These are phyloP conservation scores for Fusarium sp. DNA, from an alignment of 2,329 filamentous ascomycete species.

Conservation along the genomic window DNA sequence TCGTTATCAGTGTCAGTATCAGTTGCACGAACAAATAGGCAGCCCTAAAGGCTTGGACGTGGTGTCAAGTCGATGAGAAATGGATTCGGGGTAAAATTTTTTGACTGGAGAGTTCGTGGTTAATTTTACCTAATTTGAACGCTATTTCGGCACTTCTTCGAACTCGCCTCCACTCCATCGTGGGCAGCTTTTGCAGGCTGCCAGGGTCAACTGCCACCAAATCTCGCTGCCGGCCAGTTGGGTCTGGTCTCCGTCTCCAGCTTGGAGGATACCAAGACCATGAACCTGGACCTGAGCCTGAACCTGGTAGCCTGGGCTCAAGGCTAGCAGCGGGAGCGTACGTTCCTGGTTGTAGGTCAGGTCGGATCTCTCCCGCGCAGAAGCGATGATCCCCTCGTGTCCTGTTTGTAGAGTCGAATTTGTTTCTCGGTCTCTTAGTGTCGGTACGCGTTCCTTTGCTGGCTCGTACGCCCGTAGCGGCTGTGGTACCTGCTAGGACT, in stretches of 20 bases:
- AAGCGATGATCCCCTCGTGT: slow-evolving; percentile 16
- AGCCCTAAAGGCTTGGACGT: slow-evolving; percentile 27
- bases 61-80: slow-evolving; percentile 50
- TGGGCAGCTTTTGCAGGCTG: slow-evolving; percentile 25
- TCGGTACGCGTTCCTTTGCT: slow-evolving; percentile 18
- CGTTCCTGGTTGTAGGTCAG: slow-evolving; percentile 26
- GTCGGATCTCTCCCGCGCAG: slow-evolving; percentile 21
- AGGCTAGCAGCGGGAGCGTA: slow-evolving; percentile 30
- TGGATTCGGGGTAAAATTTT: slow-evolving; percentile 51
- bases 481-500: not conserved
- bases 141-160: slow-evolving; percentile 47
- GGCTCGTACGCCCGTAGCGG: slow-evolving; percentile 5
- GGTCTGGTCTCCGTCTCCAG: slow-evolving; percentile 8
- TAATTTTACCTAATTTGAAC: slow-evolving; percentile 55
- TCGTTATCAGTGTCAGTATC: slow-evolving; percentile 38
- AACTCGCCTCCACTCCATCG: slow-evolving; percentile 44
- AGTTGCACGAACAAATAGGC: slow-evolving; percentile 44
- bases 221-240: slow-evolving; percentile 23
- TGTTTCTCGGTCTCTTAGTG: slow-evolving; percentile 5
- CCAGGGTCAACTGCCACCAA: slow-evolving; percentile 27
- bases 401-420: slow-evolving; percentile 22
- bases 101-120: slow-evolving; percentile 52
- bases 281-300: slow-evolving; percentile 6
- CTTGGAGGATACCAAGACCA: slow-evolving; percentile 6
- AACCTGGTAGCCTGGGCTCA: not conserved